A percentile compares a stretch with the other conserved stretches of the same genome.
These are phyloP conservation scores for Naganishia antarctica DNA, from an alignment of 768 basidiomycete species.

Conservation along the genomic window DNA sequence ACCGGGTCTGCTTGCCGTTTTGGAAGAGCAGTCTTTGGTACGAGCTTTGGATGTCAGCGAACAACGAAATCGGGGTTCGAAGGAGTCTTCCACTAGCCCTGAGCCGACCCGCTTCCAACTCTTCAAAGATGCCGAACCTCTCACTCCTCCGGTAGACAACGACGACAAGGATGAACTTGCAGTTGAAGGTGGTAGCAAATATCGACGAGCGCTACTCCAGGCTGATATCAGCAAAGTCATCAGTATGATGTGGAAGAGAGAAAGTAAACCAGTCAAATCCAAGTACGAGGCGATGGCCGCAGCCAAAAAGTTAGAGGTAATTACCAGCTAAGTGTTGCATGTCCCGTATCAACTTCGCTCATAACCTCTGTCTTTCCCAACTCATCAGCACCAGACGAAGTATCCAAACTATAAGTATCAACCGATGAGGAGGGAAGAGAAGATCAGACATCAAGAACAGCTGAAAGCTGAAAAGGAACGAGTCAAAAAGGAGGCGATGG, in stretches of 20 bases:
- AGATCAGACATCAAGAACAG: slow-evolving; percentile 39
- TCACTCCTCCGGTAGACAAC: not conserved
- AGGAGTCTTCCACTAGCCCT: slow-evolving; percentile 3
- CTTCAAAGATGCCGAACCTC: slow-evolving; percentile 18
- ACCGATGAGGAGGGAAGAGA: slow-evolving; percentile 42
- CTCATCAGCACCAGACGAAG: slow-evolving; percentile 37
- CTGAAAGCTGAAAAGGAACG: slow-evolving; percentile 36
- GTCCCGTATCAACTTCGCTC: not conserved
- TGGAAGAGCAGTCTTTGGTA: slow-evolving; percentile 9
- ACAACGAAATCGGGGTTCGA: slow-evolving; percentile 19
- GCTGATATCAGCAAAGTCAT: slow-evolving; percentile 64
- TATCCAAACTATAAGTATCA: slow-evolving; percentile 48
- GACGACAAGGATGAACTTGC: not conserved
- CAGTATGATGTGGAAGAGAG: slow-evolving; percentile 62
- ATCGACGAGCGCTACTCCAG: slow-evolving; percentile 51
- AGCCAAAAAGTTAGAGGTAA: slow-evolving; percentile 47
- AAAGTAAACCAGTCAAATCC: slow-evolving; percentile 53
- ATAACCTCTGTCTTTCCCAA: not conserved
- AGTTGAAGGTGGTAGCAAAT: not conserved
- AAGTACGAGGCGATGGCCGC: slow-evolving; percentile 45
- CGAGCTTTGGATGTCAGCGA: slow-evolving; percentile 21
- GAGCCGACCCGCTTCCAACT: slow-evolving; percentile 24
- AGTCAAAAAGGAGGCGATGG: slow-evolving; percentile 36
- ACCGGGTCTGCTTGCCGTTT: slow-evolving; percentile 29
- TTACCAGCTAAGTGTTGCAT: no score